A percentile compares a stretch with the other conserved stretches of the same genome.
phyloP scores from a whole-genome alignment of 768 basidiomycete genomes.

The Leccinum variicolor region DNA sequence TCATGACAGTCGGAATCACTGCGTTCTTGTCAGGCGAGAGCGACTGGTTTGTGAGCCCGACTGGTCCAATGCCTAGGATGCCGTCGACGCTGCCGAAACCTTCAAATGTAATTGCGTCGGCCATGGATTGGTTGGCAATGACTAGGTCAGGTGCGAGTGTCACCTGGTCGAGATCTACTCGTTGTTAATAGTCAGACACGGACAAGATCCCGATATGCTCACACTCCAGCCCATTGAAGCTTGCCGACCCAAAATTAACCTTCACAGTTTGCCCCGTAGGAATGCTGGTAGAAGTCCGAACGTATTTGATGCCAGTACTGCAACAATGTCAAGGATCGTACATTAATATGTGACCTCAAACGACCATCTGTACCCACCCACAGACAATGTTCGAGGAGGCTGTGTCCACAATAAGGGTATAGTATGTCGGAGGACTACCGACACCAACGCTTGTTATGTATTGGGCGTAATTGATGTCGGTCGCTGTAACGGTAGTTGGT shows the following conservation, averaged over 20 bases:
- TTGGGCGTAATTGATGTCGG: neutral
- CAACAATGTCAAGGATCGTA: neutral
- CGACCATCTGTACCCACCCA: neutral
- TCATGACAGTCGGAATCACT: slow-evolving; percentile 17
- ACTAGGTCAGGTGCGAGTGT: slow-evolving; percentile 22
- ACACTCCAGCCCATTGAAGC: slow-evolving; percentile 36
- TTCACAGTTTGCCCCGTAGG: slow-evolving; percentile 22
- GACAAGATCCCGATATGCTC: neutral
- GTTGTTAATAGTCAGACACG: neutral
- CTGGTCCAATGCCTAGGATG: slow-evolving; percentile 23
- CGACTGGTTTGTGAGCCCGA: neutral
- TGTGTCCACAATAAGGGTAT: slow-evolving; percentile 30
- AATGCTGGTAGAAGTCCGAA: slow-evolving; percentile 21
- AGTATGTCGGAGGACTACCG: slow-evolving; percentile 24
- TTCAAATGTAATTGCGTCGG: slow-evolving; percentile 12
- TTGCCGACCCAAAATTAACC: slow-evolving; percentile 7
- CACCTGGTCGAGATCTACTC: slow-evolving; percentile 25
- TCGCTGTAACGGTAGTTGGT: neutral
- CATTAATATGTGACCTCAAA: neutral
- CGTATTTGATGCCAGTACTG: slow-evolving; percentile 21
- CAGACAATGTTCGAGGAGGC: slow-evolving; percentile 31
- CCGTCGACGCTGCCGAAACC: slow-evolving; percentile 22
- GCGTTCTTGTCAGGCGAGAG: neutral
- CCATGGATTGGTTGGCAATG: slow-evolving; percentile 30
- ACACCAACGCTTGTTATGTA: slow-evolving; percentile 26